A percentile compares a stretch with the other conserved stretches of the same genome.
These are phyloP conservation scores for Batkoa obscura DNA, from an alignment of 371 early-diverging fungal genomes.

Conservation along the genomic window DNA sequence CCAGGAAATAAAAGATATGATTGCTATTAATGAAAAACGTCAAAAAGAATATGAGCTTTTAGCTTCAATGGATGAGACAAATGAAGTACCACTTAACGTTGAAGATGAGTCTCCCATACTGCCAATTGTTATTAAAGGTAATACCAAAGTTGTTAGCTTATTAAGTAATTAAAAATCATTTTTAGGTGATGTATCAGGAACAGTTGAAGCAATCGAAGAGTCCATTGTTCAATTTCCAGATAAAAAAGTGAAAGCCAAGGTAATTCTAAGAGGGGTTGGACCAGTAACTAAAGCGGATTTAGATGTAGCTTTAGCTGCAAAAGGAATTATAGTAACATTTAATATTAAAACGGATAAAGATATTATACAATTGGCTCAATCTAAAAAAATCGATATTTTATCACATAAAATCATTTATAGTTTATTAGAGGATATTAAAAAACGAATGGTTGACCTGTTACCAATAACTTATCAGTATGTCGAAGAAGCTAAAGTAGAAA, in stretches of 20 bases:
- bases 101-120: slow-evolving; percentile 5
- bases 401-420: slow-evolving; percentile 72
- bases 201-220: slow-evolving; percentile 74
- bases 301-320: slow-evolving; percentile 39
- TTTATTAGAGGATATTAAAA: slow-evolving; percentile 71
- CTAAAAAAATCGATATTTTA: slow-evolving; percentile 38
- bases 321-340: slow-evolving; percentile 58
- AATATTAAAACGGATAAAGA: slow-evolving; percentile 68
- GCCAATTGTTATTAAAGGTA: slow-evolving; percentile 3
- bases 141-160: slow-evolving; percentile 25
- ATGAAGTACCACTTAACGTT: slow-evolving; percentile 14
- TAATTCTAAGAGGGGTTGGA: slow-evolving; percentile 69
- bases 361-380: slow-evolving; percentile 35
- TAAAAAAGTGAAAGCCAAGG: slow-evolving; percentile 49
- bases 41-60: slow-evolving; percentile 25
- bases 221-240: slow-evolving; percentile 55
- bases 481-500: slow-evolving; percentile 72
- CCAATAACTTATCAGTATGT: slow-evolving; percentile 56
- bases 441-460: slow-evolving; percentile 46
- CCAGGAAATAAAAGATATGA: slow-evolving; percentile 38
- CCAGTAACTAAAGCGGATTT: slow-evolving; percentile 62
- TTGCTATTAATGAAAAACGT: slow-evolving; percentile 60
- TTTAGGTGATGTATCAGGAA: slow-evolving; percentile 83
- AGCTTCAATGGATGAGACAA: slow-evolving; percentile 12
- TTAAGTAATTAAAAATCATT: slow-evolving; percentile 11